Base-by-base conservation (phyloP, 1,284 basidiomycete genomes). In the Boletus sp. region DNA sequence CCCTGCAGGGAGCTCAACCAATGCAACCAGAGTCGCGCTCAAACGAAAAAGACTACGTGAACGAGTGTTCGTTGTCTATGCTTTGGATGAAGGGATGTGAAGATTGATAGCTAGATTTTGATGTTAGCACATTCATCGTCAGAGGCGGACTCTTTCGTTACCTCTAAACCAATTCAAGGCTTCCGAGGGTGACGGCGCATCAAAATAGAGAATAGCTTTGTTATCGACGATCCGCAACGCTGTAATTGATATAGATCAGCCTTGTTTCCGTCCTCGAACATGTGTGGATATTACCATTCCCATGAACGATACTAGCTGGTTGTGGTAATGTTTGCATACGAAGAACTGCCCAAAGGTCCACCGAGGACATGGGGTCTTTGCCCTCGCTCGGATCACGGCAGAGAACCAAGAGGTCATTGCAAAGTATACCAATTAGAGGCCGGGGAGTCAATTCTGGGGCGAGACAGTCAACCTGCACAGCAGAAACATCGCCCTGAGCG, bases 201-300 rank as follows among this genome's bases (percentile, higher is more conserved):
- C 88, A 60, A 97, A 91, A 69, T 97, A 97, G 47, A 95, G 74
- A 55, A 97, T 92, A 7, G 92, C 92, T 70, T 90, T 90, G 67
- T 89, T 88, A 59, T 92, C 89, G 45, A 90, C 84, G 49, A 91
- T 75, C 35, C 89, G 84, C 42, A 91, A 76, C 46, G 83, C 89
- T 91, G 59, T 3, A 52, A 30, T 34, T 8, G 19, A 32, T 47
- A 25, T 10, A 27, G 14, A 50, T 58, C 30, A 51, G 48, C 29
- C 27, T 34, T 29, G 16, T 32, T 33, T 43, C 23, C 40, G 16
- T 30, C 32, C 50, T 36, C 26, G 35, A 51, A 57, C 29, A 44
- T 49, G 30, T 42, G 50, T 19, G 17, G 16, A 46, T 61, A 81
- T 62, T 57, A 91, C 88, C 81, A 65, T 88, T 92, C 41, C 87